Percentiles rank a stretch among this genome's conserved stretches.
phyloP scores from a whole-genome alignment of 495 filamentous ascomycete genomes.

The Lepraria neglecta region DNA sequence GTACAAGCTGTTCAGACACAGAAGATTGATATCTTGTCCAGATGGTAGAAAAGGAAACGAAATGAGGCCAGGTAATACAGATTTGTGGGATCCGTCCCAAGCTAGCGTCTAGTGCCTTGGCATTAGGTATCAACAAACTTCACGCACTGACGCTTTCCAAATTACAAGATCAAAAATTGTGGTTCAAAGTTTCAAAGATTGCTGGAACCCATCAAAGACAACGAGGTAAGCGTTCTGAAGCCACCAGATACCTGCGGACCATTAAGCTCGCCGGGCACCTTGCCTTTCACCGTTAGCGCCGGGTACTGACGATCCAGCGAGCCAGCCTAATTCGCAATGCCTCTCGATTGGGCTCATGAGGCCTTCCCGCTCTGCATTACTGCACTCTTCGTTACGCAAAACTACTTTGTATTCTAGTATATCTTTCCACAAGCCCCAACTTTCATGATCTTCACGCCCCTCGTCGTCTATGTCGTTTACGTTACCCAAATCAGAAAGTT shows the following conservation, averaged over 20 bases:
- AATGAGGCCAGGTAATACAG: not conserved
- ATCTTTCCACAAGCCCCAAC: too few relatives aligned
- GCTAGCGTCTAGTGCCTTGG: constrained; percentile 14
- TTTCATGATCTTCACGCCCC: too few relatives aligned
- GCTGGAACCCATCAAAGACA: not conserved
- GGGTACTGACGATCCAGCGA: not conserved
- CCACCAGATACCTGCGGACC: not conserved
- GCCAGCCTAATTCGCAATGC: not conserved
- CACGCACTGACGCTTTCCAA: too few relatives aligned
- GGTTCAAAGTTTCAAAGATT: not conserved
- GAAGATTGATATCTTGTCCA: not conserved
- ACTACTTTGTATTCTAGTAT: too few relatives aligned
- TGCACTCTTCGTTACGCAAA: too few relatives aligned
- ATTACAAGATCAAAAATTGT: not conserved
- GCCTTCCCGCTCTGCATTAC: not conserved
- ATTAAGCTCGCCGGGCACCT: not conserved
- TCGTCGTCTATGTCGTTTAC: not conserved
- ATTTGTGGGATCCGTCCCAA: not conserved
- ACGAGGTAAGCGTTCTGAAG: not conserved
- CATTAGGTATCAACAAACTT: constrained; percentile 1
- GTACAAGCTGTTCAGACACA: not conserved
- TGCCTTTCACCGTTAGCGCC: not conserved
- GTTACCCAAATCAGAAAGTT: too few relatives aligned
- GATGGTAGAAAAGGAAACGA: constrained; percentile 7
- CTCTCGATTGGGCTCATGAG: not conserved